Evolutionary conservation across 768 basidiomycete species (phyloP).

Genomic region (Trametes meyenii): DNA sequence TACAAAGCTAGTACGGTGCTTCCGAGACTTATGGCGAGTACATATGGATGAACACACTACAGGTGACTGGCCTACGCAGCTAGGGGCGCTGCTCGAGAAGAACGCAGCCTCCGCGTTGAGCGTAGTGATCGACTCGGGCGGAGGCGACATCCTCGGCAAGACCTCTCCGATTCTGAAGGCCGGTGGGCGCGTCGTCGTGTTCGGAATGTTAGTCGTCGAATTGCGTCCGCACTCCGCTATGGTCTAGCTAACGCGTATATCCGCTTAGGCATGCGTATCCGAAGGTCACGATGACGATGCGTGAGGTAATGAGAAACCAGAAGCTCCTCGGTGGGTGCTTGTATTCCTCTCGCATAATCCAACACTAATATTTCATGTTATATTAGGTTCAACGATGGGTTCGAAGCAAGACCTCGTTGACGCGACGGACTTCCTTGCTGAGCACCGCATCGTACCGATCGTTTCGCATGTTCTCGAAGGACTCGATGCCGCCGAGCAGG

Average conservation of each 20-base stretch:
- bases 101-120: slow-evolving; percentile 33
- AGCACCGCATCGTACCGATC: slow-evolving; percentile 69
- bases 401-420: slow-evolving; percentile 72
- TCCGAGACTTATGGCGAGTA: too few species aligned
- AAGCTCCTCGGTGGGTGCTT: slow-evolving; percentile 63
- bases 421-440: slow-evolving; percentile 68
- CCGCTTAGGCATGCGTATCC: slow-evolving; percentile 60
- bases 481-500: slow-evolving; percentile 63
- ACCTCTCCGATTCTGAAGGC: slow-evolving; percentile 38
- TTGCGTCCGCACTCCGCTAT: not conserved
- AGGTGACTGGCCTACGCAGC: slow-evolving; percentile 41
- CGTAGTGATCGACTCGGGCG: slow-evolving; percentile 50
- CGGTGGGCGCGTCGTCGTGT: slow-evolving; percentile 42
- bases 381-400: slow-evolving; percentile 81
- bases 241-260: slow-evolving; percentile 14
- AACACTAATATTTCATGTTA: not conserved
- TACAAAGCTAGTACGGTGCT: slow-evolving; percentile 61
- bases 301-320: slow-evolving; percentile 73
- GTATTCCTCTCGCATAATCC: too few species aligned
- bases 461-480: slow-evolving; percentile 66
- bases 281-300: slow-evolving; percentile 71
- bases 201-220: slow-evolving; percentile 40
- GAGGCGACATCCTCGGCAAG: slow-evolving; percentile 43
- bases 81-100: slow-evolving; percentile 37
- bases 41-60: not conserved